phyloP scores from a whole-genome alignment of 345 rosid species.

The Mangifera indica region DNA sequence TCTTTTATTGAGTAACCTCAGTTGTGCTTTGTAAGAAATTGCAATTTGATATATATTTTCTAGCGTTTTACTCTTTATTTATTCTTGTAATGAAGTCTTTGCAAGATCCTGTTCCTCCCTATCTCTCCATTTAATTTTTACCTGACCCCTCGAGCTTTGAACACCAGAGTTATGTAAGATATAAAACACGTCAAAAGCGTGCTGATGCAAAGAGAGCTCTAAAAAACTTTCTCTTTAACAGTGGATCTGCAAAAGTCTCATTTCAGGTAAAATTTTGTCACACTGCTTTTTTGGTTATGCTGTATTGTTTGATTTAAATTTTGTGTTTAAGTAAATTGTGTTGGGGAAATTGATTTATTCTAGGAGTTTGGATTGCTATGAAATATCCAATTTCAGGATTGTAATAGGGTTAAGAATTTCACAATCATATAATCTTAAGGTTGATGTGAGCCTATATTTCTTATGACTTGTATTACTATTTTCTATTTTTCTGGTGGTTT shows the following conservation, averaged over 20 bases:
- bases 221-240: constrained; percentile 40
- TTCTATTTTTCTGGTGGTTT: not conserved
- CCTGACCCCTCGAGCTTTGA: constrained; percentile 20
- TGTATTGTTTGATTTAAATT: constrained; percentile 1
- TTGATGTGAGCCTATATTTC: not conserved
- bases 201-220: constrained; percentile 55
- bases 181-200: constrained; percentile 50
- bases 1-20: too few species aligned
- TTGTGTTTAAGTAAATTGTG: not conserved
- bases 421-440: not conserved
- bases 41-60: not conserved
- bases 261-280: constrained; percentile 35
- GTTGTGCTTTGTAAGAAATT: not conserved
- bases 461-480: not conserved
- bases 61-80: not conserved
- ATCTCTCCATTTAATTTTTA: constrained; percentile 2
- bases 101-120: not conserved
- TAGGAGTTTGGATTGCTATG: not conserved
- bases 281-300: not conserved
- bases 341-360: not conserved
- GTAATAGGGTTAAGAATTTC: not conserved
- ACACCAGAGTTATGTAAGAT: constrained; percentile 47
- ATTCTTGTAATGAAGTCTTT: not conserved
- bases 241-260: constrained; percentile 31
- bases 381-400: not conserved